Evolutionary conservation across 768 basidiomycete species (phyloP).

Genomic region (Pleurotus ostreatus): DNA sequence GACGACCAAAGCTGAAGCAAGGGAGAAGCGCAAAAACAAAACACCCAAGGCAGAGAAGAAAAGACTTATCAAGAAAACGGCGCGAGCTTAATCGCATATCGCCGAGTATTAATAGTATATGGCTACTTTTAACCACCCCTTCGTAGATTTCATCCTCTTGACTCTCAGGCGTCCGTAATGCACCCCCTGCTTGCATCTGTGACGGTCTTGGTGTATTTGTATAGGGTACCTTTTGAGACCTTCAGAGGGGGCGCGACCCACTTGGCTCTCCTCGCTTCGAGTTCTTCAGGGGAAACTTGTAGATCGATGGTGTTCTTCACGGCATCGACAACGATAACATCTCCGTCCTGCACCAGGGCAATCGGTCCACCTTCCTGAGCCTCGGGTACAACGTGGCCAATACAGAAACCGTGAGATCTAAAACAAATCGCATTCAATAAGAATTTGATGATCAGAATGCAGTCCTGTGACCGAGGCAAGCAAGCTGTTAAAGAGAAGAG

Average conservation of each 20-base stretch:
- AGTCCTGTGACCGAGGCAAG: not conserved
- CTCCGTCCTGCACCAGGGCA: conserved; percentile 85
- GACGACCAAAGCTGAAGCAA: conserved; percentile 78
- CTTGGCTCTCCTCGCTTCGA: conserved; percentile 60
- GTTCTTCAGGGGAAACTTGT: conserved; percentile 72
- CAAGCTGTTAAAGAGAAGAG: conserved; percentile 11
- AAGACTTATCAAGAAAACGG: conserved; percentile 65
- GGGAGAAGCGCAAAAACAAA: conserved; percentile 87
- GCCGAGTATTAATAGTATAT: not conserved
- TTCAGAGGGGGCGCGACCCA: conserved; percentile 90
- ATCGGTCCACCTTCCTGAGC: conserved; percentile 94
- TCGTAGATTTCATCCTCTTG: not conserved
- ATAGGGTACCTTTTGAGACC: conserved; percentile 75
- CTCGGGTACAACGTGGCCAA: conserved; percentile 96
- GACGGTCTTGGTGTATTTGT: conserved; percentile 87
- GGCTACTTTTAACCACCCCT: not conserved
- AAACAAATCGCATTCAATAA: not conserved
- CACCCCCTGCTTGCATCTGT: conserved; percentile 91
- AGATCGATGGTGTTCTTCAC: conserved; percentile 81
- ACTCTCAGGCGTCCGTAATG: conserved; percentile 72
- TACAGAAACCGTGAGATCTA: conserved; percentile 94
- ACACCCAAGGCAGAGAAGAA: conserved; percentile 97
- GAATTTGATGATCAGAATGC: not conserved
- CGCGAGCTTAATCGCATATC: conserved; percentile 9
- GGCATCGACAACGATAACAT: conserved; percentile 85